A percentile compares a stretch with the other conserved stretches of the same genome.
phyloP scores from a whole-genome alignment of 2,329 filamentous ascomycete genomes.

The Rhexocercosporidium sp. region DNA sequence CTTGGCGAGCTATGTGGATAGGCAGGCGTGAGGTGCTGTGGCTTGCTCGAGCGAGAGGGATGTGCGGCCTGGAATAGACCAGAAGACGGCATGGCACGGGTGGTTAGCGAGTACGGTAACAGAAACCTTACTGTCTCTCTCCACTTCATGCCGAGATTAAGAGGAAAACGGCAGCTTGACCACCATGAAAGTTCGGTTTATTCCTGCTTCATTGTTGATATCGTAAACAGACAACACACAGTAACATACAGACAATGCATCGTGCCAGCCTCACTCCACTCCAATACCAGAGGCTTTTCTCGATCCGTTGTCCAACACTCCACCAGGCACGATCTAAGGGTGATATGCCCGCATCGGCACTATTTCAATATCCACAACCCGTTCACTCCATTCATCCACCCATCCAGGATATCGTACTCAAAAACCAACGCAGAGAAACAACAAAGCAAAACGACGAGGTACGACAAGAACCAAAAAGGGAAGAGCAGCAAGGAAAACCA shows the following conservation, averaged over 20 bases:
- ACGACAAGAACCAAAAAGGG: background rate
- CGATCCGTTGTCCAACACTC: background rate
- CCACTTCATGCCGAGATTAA: no score
- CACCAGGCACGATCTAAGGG: background rate
- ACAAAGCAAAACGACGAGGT: background rate
- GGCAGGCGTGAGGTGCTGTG: no score
- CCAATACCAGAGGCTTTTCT: background rate
- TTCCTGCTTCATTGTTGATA: constrained; percentile 4
- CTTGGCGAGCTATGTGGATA: no score
- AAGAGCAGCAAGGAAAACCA: constrained; percentile 10
- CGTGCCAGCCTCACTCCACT: background rate
- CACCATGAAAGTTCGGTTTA: no score
- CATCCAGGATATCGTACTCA: constrained; percentile 15
- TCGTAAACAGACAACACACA: constrained; percentile 1
- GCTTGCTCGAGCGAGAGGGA: no score
- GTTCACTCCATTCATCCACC: background rate
- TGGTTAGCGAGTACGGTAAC: no score
- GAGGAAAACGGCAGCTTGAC: no score
- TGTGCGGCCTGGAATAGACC: no score
- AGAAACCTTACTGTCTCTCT: no score
- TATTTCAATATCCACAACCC: constrained; percentile 10
- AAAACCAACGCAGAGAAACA: constrained; percentile 2
- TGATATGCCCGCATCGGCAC: background rate
- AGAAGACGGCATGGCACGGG: no score
- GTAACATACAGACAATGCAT: constrained; percentile 1